A percentile compares a stretch with the other conserved stretches of the same genome.
phyloP scores from a whole-genome alignment of 1,284 basidiomycete species.

The Cryptococcus amylolentus region DNA sequence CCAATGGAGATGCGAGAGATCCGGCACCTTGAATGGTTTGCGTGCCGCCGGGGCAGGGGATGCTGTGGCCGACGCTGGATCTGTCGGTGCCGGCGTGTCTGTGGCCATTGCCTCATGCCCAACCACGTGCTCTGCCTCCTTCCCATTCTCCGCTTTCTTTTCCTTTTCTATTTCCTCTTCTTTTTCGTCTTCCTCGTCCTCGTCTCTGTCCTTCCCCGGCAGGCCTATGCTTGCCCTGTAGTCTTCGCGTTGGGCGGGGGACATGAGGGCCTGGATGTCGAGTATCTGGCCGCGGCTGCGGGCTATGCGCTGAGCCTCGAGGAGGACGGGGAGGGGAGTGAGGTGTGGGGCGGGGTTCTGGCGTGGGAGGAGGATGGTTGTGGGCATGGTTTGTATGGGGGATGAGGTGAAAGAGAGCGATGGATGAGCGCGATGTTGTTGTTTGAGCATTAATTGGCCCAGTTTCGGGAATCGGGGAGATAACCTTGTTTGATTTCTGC shows the following conservation, averaged over 20 bases:
- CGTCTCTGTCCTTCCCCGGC: not conserved
- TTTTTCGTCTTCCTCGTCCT: not conserved
- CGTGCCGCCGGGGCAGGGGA: not conserved
- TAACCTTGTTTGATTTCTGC: too few relatives aligned
- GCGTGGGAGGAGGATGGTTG: conserved; percentile 30
- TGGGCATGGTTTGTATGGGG: conserved; percentile 24
- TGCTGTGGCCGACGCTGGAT: not conserved
- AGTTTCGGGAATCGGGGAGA: too few relatives aligned
- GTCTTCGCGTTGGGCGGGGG: conserved; percentile 23
- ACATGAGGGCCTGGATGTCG: conserved; percentile 36
- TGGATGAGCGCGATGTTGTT: not conserved
- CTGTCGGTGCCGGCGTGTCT: not conserved
- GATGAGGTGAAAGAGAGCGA: not conserved
- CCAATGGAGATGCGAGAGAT: conserved; percentile 24
- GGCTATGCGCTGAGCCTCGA: conserved; percentile 35
- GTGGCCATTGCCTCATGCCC: not conserved
- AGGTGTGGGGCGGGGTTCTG: conserved; percentile 18
- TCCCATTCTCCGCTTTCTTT: not conserved
- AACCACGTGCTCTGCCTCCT: not conserved
- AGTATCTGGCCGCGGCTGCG: conserved; percentile 26
- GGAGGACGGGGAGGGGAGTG: conserved; percentile 27
- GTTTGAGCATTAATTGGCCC: too few relatives aligned
- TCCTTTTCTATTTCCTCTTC: not conserved
- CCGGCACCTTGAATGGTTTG: conserved; percentile 9
- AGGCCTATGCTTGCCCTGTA: conserved; percentile 10